phyloP scores from a whole-genome alignment of 345 rosid genomes.

The Populus pruinosa region DNA sequence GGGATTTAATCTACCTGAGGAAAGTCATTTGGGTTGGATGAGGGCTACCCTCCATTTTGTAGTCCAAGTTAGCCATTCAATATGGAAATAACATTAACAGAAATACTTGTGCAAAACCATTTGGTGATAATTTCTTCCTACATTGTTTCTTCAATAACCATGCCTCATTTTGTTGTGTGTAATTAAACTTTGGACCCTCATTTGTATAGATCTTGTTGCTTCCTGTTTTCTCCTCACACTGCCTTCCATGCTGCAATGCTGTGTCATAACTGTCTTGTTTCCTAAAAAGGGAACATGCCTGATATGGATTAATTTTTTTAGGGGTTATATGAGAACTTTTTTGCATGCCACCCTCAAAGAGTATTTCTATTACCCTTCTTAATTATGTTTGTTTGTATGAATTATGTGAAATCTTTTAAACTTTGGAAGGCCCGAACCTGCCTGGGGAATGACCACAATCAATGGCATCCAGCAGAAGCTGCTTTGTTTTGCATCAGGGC shows the following conservation, averaged over 20 bases:
- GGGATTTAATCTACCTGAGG: background rate
- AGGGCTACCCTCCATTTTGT: background rate
- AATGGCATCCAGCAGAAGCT: slow-evolving; percentile 98
- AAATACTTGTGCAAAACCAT: background rate
- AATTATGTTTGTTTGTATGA: background rate
- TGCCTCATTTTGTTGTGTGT: background rate
- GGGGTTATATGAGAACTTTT: background rate
- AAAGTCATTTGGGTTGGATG: background rate
- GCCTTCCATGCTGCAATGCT: background rate
- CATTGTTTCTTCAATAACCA: background rate
- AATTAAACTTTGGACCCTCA: background rate
- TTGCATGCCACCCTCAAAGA: background rate
- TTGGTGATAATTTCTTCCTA: background rate
- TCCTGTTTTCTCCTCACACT: background rate
- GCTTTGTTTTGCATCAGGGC: slow-evolving; percentile 91
- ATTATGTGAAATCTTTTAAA: slow-evolving; percentile 7
- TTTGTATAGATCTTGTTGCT: background rate
- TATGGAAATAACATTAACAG: background rate
- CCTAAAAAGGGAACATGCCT: background rate
- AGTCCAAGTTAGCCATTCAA: background rate
- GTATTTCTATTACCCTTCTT: background rate
- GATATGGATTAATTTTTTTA: background rate
- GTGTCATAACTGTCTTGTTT: background rate
- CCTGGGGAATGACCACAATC: slow-evolving; percentile 59
- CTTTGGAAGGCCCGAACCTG: slow-evolving; percentile 61